Evolutionary conservation across 192 early-diverging fungal species (phyloP).

Genomic region (Linnemannia schmuckeri): DNA sequence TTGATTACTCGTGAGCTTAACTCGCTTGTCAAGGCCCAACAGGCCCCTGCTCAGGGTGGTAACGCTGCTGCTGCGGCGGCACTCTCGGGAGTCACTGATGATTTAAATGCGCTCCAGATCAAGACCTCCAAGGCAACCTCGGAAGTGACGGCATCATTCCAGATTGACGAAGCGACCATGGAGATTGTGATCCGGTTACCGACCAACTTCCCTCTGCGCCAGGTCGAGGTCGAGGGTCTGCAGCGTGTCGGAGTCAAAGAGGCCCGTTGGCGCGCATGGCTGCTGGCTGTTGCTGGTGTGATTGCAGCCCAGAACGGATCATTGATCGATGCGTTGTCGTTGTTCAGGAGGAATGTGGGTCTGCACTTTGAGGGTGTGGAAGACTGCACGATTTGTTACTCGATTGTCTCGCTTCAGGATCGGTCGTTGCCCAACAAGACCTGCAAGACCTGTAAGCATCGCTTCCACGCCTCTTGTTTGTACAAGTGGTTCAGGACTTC

Average conservation of each 20-base stretch:
- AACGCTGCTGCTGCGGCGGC: slow-evolving; percentile 43
- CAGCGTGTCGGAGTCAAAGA: slow-evolving; percentile 78
- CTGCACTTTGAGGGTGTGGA: slow-evolving; percentile 97
- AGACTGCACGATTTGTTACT: slow-evolving; percentile 98
- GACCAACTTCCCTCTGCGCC: slow-evolving; percentile 75
- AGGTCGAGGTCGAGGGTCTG: slow-evolving; percentile 76
- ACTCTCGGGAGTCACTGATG: slow-evolving; percentile 43
- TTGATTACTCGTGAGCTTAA: slow-evolving; percentile 75
- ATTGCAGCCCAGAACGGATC: slow-evolving; percentile 82
- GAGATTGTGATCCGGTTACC: slow-evolving; percentile 82
- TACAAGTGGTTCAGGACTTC: slow-evolving; percentile 84
- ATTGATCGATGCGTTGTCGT: slow-evolving; percentile 81
- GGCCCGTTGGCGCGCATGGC: slow-evolving; percentile 63
- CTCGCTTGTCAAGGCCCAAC: slow-evolving; percentile 56
- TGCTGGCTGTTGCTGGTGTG: slow-evolving; percentile 67
- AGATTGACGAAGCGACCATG: slow-evolving; percentile 84
- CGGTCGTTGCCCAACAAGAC: slow-evolving; percentile 88
- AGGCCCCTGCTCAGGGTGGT: slow-evolving; percentile 60
- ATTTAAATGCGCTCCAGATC: slow-evolving; percentile 67
- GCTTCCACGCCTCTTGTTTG: slow-evolving; percentile 94
- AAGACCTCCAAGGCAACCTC: slow-evolving; percentile 70
- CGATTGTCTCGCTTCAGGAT: slow-evolving; percentile 91
- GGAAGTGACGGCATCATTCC: slow-evolving; percentile 79
- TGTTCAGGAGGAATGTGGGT: slow-evolving; percentile 89
- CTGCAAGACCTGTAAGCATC: slow-evolving; percentile 95